Base-by-base conservation (phyloP, 129 eudicot species). In the Erigeron canadensis region DNA sequence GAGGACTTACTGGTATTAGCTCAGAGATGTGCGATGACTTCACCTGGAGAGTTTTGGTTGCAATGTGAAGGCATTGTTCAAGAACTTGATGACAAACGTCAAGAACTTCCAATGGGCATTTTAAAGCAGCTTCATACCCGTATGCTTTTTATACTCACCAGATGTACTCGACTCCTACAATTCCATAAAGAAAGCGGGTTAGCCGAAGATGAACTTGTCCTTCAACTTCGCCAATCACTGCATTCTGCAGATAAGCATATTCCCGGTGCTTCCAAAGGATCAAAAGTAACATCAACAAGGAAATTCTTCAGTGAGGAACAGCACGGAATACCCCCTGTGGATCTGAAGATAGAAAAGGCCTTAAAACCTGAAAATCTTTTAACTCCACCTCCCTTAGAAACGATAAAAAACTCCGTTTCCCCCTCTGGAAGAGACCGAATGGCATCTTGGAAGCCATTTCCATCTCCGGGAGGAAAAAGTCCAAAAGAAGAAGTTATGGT, bases 31-130 rank as follows among this genome's bases (percentile, higher is more conserved):
- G 96, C 96, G 2, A 89, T 94, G 96, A 87, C 87, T 40, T 79
- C 96, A 38, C 87, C 98, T 15, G 91, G 95, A 71, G 98, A 94
- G 72, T 94, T 94, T 84, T 94, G 98, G 98, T 83, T 94, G 71
- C 98, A 89, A 62, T 94, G 98, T 89, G 98, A 94, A 69, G 87
- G 96, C 77, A 94, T 94, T 63, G 98, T 94, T 83, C 98, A 94
- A 76, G 98, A 94, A 28, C 73, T 94, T 77, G 96, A 94, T 73
- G 98, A 94, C 67, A 84, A 83, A 61, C 98, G 98, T 62, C 98
- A 94, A 77, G 98, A 94, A 74, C 88, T 94, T 51, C 95, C 96
- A 18, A 84, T 79, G 88, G 98, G 98, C 47, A 87, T 79, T 73
- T 72, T 94, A 63, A 94, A 89, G 85, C 96, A 89, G 81, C 96